These are phyloP conservation scores for Blastobotrys muscicola DNA, from an alignment of 805 yeast genomes.

Conservation along the genomic window DNA sequence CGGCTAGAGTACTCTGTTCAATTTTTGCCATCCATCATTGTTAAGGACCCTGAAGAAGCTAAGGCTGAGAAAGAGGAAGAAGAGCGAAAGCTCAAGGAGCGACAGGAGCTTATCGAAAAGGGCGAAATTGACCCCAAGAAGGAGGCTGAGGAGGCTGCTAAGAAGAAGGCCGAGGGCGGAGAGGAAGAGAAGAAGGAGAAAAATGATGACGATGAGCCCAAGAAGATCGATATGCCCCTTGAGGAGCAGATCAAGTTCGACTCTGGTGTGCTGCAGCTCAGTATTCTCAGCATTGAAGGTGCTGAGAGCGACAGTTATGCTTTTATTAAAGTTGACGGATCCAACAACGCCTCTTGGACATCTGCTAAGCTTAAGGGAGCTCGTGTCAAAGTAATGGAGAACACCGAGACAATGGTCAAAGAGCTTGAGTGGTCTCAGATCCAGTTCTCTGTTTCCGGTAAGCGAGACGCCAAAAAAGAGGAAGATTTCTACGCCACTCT, in stretches of 20 bases:
- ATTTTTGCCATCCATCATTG: constrained; percentile 76
- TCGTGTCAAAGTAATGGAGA: constrained; percentile 33
- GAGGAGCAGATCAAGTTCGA: constrained; percentile 35
- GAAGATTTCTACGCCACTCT: constrained; percentile 54
- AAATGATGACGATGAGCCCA: constrained; percentile 20
- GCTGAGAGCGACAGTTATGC: constrained; percentile 48
- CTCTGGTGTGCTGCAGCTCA: constrained; percentile 69
- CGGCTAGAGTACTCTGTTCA: constrained; percentile 59
- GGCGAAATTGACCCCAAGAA: constrained; percentile 13
- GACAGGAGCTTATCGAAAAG: constrained; percentile 6
- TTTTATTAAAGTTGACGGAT: constrained; percentile 70
- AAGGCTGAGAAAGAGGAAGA: constrained; percentile 43
- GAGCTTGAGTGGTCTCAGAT: constrained; percentile 69
- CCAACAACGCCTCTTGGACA: constrained; percentile 53
- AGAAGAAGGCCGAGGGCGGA: constrained; percentile 12
- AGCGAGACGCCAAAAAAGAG: constrained; percentile 36
- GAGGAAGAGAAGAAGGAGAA: constrained; percentile 30
- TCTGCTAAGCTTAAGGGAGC: constrained; percentile 39
- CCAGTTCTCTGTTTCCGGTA: constrained; percentile 51
- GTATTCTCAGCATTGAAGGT: constrained; percentile 50
- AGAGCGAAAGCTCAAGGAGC: constrained; percentile 29
- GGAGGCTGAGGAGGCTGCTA: constrained; percentile 20
- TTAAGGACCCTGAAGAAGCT: constrained; percentile 67
- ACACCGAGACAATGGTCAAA: constrained; percentile 67
- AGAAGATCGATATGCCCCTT: constrained; percentile 44